Evolutionary conservation across 2,329 filamentous ascomycete genomes (phyloP), one percentile per base, ranked within the genome.

Genomic region (Trichoderma pleuroti): DNA sequence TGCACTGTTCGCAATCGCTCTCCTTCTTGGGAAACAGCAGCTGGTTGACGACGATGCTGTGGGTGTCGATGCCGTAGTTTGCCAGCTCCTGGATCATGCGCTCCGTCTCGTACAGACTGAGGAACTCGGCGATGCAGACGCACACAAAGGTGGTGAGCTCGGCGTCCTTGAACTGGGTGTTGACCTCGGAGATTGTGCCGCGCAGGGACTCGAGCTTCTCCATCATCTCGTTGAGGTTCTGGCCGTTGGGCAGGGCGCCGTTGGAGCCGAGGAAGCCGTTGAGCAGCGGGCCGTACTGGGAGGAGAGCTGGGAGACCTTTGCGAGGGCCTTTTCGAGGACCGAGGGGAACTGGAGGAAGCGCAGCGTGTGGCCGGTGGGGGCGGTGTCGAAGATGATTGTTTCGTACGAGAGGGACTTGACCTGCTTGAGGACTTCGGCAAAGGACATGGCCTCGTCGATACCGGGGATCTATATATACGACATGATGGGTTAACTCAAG

Each of bases 361-460:
- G 95, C 72, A 99, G 91, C 2, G 96, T 99, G 87, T 99, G 96
- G 76, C 96, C 96, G 18, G 96, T 99, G 18, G 96, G 96, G 4
- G 96, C 96, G 39, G 96, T 99, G 82, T 99, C 96, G 88, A 99
- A 99, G 82, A 99, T 93, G 84, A 99, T 98, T 78, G 95, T 93
- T 82, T 98, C 96, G 88, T 99, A 99, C 63, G 94, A 97, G 80
- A 98, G 92, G 52, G 93, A 97, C 84, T 98, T 98, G 84, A 99
- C 96, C 83, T 99, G 96, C 84, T 99, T 99, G 78, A 99, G 88
- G 74, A 99, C 96, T 85, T 99, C 96, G 80, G 96, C 96, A 80
- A 99, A 99, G 70, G 94, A 98, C 96, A 99, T 99, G 81, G 96
- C 96, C 83, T 99, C 96, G 80, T 99, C 96, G 73, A 99, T 97